Conservation (phyloP, 2,329 filamentous ascomycete genomes). For the Calonectria pseudoturangicola region DNA sequence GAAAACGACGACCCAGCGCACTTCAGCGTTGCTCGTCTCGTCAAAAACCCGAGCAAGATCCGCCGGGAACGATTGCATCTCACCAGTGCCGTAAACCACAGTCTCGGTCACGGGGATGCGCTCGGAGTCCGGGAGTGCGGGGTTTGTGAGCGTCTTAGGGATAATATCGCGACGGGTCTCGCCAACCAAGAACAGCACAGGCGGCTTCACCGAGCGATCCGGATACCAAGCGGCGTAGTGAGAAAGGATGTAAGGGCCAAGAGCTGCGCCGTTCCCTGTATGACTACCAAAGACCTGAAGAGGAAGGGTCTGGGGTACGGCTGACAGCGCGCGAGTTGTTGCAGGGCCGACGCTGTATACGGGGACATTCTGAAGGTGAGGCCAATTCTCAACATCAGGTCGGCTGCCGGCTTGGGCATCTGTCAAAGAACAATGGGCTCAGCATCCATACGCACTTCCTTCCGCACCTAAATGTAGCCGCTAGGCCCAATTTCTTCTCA, state of each 20-base stretch:
- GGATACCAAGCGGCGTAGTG: conserved; percentile 80
- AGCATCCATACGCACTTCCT: conserved; percentile 28
- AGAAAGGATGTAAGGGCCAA: conserved; percentile 85
- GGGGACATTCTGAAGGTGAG: conserved; percentile 73
- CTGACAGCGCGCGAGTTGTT: conserved; percentile 83
- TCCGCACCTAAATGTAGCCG: neutral
- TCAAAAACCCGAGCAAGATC: conserved; percentile 76
- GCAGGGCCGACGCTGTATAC: conserved; percentile 89
- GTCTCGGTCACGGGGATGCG: conserved; percentile 84
- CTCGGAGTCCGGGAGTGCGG: conserved; percentile 65
- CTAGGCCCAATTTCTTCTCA: neutral
- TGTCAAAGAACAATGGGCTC: conserved; percentile 24
- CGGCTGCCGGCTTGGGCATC: conserved; percentile 35
- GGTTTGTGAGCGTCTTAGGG: conserved; percentile 83
- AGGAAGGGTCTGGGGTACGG: conserved; percentile 68
- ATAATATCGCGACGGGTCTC: conserved; percentile 94
- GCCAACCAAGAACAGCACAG: conserved; percentile 90
- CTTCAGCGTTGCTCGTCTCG: conserved; percentile 61
- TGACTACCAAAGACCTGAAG: conserved; percentile 85
- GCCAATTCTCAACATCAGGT: conserved; percentile 62
- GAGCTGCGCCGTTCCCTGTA: conserved; percentile 87
- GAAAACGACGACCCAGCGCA: conserved; percentile 85
- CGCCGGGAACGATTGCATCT: conserved; percentile 84
- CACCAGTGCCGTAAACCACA: conserved; percentile 90
- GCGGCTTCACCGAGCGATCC: conserved; percentile 68